Evolutionary conservation across 2,329 filamentous ascomycete species (phyloP).

Genomic region (Cladophialophora immunda): DNA sequence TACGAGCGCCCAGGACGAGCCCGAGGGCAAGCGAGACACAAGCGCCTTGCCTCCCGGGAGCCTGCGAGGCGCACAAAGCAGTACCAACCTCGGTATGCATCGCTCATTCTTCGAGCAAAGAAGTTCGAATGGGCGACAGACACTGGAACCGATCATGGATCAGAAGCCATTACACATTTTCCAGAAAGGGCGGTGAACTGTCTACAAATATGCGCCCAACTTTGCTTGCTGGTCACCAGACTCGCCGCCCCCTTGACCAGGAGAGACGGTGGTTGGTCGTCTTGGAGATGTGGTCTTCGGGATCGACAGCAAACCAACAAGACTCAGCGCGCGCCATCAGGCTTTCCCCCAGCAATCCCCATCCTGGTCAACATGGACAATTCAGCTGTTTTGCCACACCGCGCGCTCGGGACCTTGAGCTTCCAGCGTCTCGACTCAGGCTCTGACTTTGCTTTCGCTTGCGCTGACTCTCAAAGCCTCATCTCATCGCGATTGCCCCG

Average conservation of each 20-base stretch:
- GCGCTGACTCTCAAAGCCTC: not conserved
- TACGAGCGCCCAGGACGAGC: constrained; percentile 3
- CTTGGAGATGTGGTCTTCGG: not conserved
- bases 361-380: constrained; percentile 2
- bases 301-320: constrained; percentile 1
- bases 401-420: not conserved
- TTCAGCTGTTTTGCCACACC: not conserved
- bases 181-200: not conserved
- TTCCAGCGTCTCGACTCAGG: not conserved
- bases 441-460: not conserved
- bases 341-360: not conserved
- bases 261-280: constrained; percentile 6
- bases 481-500: not conserved
- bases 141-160: not conserved
- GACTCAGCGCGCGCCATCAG: not conserved
- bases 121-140: not conserved
- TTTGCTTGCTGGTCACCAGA: constrained; percentile 13
- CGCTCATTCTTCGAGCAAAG: not conserved
- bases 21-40: constrained; percentile 13
- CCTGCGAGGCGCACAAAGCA: not conserved
- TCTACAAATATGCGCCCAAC: not conserved
- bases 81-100: not conserved
- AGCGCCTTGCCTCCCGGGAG: constrained; percentile 1
- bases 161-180: not conserved
- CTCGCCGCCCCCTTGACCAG: not conserved